phyloP scores from a whole-genome alignment of 192 early-diverging fungal species.

The Chytriomyces confervae region DNA sequence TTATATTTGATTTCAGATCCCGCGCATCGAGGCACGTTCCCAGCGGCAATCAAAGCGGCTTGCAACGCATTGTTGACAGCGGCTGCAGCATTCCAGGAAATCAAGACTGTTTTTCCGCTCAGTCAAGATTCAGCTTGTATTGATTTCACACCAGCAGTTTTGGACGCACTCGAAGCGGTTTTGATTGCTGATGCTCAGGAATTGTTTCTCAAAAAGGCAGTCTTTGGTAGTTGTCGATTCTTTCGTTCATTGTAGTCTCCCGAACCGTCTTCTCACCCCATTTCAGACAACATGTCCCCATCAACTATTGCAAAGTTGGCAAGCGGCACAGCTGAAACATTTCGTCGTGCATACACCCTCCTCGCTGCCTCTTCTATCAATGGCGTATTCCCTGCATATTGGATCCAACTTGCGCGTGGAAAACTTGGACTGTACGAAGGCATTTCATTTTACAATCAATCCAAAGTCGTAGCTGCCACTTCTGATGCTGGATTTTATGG shows the following conservation, averaged over 20 bases:
- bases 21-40: not conserved
- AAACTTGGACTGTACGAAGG: not conserved
- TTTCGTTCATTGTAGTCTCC: not conserved
- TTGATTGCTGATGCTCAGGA: not conserved
- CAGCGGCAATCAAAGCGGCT: not conserved
- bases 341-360: not conserved
- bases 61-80: not conserved
- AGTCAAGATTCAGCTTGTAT: not conserved
- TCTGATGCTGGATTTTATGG: not conserved
- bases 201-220: not conserved
- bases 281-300: not conserved
- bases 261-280: not conserved
- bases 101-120: not conserved
- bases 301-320: not conserved
- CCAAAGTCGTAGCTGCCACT: not conserved
- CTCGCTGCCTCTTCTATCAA: not conserved
- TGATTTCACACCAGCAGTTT: not conserved
- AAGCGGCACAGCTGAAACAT: not conserved
- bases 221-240: not conserved
- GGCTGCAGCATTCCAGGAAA: not conserved
- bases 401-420: not conserved
- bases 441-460: slow-evolving; percentile 1
- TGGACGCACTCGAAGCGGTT: not conserved
- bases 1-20: not conserved
- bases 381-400: not conserved